A percentile compares a stretch with the other conserved stretches of the same genome.
phyloP scores from a whole-genome alignment of 345 rosid species.

The Syzygium aromaticum region DNA sequence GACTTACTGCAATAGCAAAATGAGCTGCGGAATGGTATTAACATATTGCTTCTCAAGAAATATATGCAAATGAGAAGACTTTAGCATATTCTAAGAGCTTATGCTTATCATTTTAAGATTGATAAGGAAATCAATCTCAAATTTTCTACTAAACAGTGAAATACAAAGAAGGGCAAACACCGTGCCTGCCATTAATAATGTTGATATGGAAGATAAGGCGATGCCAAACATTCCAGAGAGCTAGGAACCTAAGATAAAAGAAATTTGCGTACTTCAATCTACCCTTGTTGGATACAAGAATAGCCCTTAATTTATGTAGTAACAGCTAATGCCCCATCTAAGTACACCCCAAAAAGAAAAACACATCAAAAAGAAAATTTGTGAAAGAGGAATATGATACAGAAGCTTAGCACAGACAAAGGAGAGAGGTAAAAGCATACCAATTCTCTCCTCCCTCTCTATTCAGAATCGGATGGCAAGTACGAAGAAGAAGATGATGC shows the following conservation, averaged over 20 bases:
- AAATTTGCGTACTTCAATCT: constrained; percentile 4
- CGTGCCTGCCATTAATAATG: not conserved
- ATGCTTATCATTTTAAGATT: not conserved
- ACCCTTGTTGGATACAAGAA: constrained; percentile 15
- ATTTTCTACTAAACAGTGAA: not conserved
- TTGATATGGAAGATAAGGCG: not conserved
- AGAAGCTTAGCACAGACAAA: not conserved
- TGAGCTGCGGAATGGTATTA: not conserved
- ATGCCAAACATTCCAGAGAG: not conserved
- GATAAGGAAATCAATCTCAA: not conserved
- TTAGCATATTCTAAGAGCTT: not conserved
- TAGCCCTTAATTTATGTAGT: constrained; percentile 1
- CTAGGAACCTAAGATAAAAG: not conserved
- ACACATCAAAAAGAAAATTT: constrained; percentile 11
- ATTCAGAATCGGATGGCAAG: constrained; percentile 64
- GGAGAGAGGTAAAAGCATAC: constrained; percentile 11
- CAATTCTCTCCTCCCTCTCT: constrained; percentile 27
- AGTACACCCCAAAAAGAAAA: not conserved
- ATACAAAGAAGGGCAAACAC: not conserved
- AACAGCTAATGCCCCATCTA: constrained; percentile 5
- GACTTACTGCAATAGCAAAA: not conserved
- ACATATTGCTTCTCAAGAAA: not conserved
- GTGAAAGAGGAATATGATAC: not conserved
- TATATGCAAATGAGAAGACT: not conserved
- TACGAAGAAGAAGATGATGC: constrained; percentile 13